phyloP scores from a whole-genome alignment of 108 stramenopile genomes.

The Cyclotella cryptica region DNA sequence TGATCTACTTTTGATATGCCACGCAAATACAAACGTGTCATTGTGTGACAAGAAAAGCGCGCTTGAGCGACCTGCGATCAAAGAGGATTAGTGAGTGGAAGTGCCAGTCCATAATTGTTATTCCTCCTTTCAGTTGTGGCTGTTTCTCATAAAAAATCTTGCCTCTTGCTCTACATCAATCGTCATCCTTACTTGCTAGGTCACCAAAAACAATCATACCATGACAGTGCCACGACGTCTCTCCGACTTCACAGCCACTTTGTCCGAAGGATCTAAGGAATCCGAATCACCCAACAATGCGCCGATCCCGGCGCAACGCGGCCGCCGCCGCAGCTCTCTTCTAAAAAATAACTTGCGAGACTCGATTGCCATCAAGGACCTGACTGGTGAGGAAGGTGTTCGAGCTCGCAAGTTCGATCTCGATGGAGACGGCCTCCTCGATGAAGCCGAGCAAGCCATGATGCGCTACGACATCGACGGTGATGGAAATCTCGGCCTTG shows the following conservation, averaged over 20 bases:
- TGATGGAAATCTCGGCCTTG: constrained; percentile 18
- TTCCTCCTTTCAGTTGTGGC: too few species aligned
- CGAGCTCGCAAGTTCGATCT: background rate
- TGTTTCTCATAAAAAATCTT: too few species aligned
- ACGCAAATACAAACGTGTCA: too few species aligned
- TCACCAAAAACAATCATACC: too few species aligned
- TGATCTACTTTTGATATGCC: too few species aligned
- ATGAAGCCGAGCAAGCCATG: constrained; percentile 24
- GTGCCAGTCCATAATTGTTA: too few species aligned
- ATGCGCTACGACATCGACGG: background rate
- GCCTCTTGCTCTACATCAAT: too few species aligned
- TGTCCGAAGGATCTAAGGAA: background rate
- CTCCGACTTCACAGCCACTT: background rate
- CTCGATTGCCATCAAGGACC: background rate
- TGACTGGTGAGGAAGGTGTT: background rate
- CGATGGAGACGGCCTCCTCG: constrained; percentile 1
- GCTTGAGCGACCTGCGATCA: too few species aligned
- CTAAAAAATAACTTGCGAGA: background rate
- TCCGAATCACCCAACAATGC: background rate
- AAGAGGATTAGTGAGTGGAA: too few species aligned
- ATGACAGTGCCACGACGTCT: background rate
- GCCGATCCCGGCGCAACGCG: background rate
- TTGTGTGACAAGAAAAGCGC: too few species aligned
- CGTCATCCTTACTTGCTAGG: too few species aligned
- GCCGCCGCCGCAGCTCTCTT: background rate